phyloP scores from a whole-genome alignment of 768 basidiomycete genomes.

The Suillus occidentalis region DNA sequence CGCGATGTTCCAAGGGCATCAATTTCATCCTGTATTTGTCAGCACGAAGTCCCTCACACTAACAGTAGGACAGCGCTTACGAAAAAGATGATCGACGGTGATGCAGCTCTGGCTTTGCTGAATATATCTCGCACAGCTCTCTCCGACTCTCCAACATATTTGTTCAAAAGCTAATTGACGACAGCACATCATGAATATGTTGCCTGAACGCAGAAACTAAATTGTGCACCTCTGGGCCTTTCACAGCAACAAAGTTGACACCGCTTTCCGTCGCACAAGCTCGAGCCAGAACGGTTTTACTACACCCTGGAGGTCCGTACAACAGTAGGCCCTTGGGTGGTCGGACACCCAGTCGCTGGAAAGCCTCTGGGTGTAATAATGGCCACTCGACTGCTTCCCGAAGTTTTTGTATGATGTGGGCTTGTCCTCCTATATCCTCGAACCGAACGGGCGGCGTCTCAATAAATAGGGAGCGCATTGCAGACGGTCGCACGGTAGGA shows the following conservation, averaged over 20 bases:
- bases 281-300: constrained; percentile 90
- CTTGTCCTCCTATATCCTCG: constrained; percentile 89
- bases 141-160: constrained; percentile 98
- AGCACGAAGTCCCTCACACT: background rate
- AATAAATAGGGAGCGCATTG: constrained; percentile 91
- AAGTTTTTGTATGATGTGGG: constrained; percentile 76
- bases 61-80: constrained; percentile 44
- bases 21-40: constrained; percentile 79
- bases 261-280: constrained; percentile 93
- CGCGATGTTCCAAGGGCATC: constrained; percentile 89
- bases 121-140: constrained; percentile 94
- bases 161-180: constrained; percentile 77
- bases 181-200: background rate
- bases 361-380: constrained; percentile 80
- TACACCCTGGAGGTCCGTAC: constrained; percentile 97
- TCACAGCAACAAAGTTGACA: constrained; percentile 94
- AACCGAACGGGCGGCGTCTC: constrained; percentile 83
- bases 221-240: constrained; percentile 85
- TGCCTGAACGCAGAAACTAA: background rate
- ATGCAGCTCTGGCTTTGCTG: constrained; percentile 88
- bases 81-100: constrained; percentile 96
- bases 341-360: constrained; percentile 81
- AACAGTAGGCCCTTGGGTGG: constrained; percentile 89
- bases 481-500: constrained; percentile 83
- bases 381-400: constrained; percentile 97